Conservation (phyloP, 176 grass and related monocot genomes). For the Puccinellia tenuiflora region DNA sequence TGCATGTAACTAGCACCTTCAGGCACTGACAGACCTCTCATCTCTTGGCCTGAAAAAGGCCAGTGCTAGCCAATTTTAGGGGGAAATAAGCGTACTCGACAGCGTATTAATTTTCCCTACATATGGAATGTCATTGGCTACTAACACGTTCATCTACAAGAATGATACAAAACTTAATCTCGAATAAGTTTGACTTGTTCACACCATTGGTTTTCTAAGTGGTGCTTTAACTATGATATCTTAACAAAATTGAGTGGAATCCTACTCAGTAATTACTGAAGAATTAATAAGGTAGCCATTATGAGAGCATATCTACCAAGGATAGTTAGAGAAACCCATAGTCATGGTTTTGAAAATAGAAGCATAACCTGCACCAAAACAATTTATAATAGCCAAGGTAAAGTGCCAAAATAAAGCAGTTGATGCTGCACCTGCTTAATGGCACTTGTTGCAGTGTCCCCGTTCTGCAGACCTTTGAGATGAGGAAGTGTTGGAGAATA, state of each 20-base stretch:
- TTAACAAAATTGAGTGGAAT: neutral
- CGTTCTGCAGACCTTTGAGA: constrained; percentile 98
- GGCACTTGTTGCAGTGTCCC: constrained; percentile 97
- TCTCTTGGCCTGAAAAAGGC: neutral
- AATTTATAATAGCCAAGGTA: neutral
- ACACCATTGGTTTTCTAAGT: neutral
- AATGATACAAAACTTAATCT: neutral
- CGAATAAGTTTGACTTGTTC: neutral
- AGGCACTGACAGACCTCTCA: neutral
- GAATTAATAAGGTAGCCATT: neutral
- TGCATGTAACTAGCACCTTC: neutral
- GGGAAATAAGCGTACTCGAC: neutral
- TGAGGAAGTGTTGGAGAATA: constrained; percentile 99
- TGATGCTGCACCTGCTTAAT: constrained; percentile 80
- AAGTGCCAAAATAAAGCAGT: constrained; percentile 13
- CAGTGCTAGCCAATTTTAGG: neutral
- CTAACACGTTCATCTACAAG: neutral
- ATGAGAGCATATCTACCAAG: neutral
- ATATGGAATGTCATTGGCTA: neutral
- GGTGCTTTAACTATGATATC: neutral
- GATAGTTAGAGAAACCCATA: neutral
- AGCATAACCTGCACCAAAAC: neutral
- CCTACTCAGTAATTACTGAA: neutral
- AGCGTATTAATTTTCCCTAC: neutral
- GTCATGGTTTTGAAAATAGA: constrained; percentile 11